These are phyloP conservation scores for Beauveria bassiana DNA, from an alignment of 2,329 filamentous ascomycete species.

Conservation along the genomic window DNA sequence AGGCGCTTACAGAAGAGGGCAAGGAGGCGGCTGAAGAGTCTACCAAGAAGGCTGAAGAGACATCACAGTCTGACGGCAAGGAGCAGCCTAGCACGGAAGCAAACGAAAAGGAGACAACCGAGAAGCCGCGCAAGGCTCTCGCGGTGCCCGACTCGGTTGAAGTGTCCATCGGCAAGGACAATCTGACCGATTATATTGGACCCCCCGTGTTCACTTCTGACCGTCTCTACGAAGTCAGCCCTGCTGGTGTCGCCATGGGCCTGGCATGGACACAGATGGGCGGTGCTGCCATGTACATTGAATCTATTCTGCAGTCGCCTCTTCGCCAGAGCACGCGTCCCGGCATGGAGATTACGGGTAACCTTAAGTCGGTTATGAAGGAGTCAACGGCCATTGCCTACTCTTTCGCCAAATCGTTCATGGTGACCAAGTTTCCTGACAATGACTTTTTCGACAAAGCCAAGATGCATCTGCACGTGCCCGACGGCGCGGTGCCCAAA, in stretches of 20 bases:
- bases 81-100: constrained; percentile 23
- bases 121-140: constrained; percentile 66
- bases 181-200: constrained; percentile 93
- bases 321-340: constrained; percentile 67
- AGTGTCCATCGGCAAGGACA: constrained; percentile 78
- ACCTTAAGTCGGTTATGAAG: constrained; percentile 95
- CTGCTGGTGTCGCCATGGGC: constrained; percentile 93
- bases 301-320: constrained; percentile 85
- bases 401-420: constrained; percentile 84
- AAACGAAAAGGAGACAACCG: constrained; percentile 40
- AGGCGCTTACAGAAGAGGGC: constrained; percentile 77
- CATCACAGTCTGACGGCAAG: constrained; percentile 32
- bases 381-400: constrained; percentile 94
- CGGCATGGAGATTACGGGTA: constrained; percentile 84
- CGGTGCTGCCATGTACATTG: constrained; percentile 91
- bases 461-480: constrained; percentile 90
- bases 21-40: constrained; percentile 68
- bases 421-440: constrained; percentile 76
- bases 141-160: constrained; percentile 82
- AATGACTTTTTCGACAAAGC: constrained; percentile 97
- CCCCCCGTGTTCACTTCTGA: constrained; percentile 94
- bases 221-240: constrained; percentile 86
- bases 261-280: constrained; percentile 97
- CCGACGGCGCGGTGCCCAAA: constrained; percentile 92
- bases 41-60: constrained; percentile 59